A percentile compares a stretch with the other conserved stretches of the same genome.
Conservation (phyloP, 1,139 yeast genomes). For the Arxiozyma telluris region DNA sequence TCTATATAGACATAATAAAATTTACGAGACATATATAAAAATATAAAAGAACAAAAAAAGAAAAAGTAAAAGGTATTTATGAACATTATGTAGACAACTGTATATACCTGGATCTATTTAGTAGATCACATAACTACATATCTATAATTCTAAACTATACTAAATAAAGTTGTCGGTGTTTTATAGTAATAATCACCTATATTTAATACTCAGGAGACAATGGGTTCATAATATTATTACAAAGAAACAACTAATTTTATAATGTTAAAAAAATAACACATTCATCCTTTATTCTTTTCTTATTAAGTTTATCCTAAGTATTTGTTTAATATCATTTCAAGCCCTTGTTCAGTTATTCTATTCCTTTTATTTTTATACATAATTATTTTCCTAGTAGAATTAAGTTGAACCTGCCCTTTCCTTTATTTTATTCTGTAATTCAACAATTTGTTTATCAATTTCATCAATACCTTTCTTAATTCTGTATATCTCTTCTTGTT, state of each 20-base stretch:
- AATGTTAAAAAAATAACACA: too few relatives aligned
- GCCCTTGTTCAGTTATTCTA: background rate
- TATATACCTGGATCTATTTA: too few relatives aligned
- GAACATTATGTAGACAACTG: background rate
- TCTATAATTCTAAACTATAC: background rate
- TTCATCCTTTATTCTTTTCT: background rate
- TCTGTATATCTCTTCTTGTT: slow-evolving; percentile 70
- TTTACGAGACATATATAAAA: too few relatives aligned
- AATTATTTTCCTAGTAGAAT: background rate
- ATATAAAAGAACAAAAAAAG: too few relatives aligned
- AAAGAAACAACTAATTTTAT: background rate
- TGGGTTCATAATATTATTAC: background rate
- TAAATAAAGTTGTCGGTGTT: too few relatives aligned
- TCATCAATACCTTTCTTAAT: slow-evolving; percentile 57
- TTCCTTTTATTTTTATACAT: background rate
- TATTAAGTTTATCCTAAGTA: too few relatives aligned
- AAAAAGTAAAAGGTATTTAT: too few relatives aligned
- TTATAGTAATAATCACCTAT: too few relatives aligned
- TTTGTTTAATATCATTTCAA: background rate
- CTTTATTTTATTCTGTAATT: slow-evolving; percentile 42
- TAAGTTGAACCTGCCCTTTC: slow-evolving; percentile 27
- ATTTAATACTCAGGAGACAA: too few relatives aligned
- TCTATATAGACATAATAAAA: too few relatives aligned
- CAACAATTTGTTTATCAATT: slow-evolving; percentile 50
- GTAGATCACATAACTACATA: background rate